A percentile compares a stretch with the other conserved stretches of the same genome.
These are phyloP conservation scores for Tetradesmus lagerheimii DNA, from an alignment of 139 green algal species.

Conservation along the genomic window DNA sequence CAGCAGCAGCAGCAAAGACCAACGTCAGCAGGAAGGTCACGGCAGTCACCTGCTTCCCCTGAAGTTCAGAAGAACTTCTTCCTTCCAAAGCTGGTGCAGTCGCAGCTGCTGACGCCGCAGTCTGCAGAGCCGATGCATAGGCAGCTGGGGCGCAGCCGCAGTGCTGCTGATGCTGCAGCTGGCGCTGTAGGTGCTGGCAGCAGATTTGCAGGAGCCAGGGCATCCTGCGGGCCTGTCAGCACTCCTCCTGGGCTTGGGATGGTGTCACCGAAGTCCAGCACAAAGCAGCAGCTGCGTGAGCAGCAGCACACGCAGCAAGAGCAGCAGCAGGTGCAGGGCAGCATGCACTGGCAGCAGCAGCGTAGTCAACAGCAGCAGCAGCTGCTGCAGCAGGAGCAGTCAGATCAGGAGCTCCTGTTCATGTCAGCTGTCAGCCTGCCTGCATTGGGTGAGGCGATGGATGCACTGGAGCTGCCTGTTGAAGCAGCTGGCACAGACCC, in stretches of 20 bases:
- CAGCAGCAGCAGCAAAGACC: constrained; percentile 4
- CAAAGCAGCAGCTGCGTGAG: constrained; percentile 1
- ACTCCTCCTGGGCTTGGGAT: constrained; percentile 12
- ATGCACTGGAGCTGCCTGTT: background rate
- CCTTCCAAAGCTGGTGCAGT: constrained; percentile 4
- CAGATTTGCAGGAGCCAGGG: background rate
- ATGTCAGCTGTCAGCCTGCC: background rate
- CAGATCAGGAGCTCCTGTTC: background rate
- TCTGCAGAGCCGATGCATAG: background rate
- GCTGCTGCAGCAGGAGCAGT: background rate
- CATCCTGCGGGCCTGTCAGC: background rate
- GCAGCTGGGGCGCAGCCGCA: background rate
- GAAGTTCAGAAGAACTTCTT: background rate
- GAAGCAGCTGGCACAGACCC: background rate
- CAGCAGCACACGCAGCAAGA: background rate
- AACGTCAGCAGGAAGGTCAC: background rate
- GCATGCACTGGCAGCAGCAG: background rate
- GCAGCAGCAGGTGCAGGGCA: background rate
- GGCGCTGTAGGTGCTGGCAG: too few species aligned
- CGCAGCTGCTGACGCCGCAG: constrained; percentile 23
- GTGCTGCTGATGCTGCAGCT: background rate
- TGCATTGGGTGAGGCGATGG: background rate
- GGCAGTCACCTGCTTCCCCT: background rate
- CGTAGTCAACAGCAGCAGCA: background rate
- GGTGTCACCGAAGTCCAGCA: constrained; percentile 15